Evolutionary conservation across 805 yeast genomes (phyloP).

Genomic region (Wickerhamomyces mucosus): DNA sequence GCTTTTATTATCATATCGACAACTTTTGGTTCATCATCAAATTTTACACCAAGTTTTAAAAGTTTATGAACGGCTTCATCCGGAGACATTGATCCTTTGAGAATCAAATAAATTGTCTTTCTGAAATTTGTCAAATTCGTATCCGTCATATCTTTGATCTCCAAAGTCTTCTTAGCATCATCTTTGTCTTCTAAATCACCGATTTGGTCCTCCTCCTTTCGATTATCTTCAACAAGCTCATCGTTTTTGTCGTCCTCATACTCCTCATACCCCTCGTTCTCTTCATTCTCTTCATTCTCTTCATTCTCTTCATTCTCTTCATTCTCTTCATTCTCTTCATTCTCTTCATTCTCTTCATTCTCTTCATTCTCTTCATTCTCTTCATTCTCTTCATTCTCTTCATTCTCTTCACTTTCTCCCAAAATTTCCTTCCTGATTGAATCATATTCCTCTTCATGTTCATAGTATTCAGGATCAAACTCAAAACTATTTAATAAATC

Average conservation of each 20-base stretch:
- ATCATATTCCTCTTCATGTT: constrained; percentile 39
- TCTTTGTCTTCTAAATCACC: constrained; percentile 16
- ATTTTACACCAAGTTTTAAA: constrained; percentile 36
- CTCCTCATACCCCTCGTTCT: constrained; percentile 1
- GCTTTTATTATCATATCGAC: constrained; percentile 70
- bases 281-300: constrained; percentile 16
- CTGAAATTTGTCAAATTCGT: constrained; percentile 54
- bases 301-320: constrained; percentile 16
- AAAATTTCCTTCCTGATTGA: constrained; percentile 18
- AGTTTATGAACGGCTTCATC: constrained; percentile 92
- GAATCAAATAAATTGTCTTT: constrained; percentile 67
- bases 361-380: constrained; percentile 18
- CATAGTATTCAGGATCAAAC: constrained; percentile 41
- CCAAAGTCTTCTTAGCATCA: constrained; percentile 4
- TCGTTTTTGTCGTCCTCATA: background rate
- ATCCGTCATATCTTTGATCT: constrained; percentile 59
- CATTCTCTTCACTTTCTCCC: constrained; percentile 28
- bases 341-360: constrained; percentile 29
- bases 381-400: constrained; percentile 31
- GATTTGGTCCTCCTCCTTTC: constrained; percentile 31
- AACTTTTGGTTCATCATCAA: constrained; percentile 39
- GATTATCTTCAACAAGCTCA: background rate
- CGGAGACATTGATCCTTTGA: constrained; percentile 84
- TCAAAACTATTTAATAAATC: constrained; percentile 41
- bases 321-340: constrained; percentile 35